phyloP scores from a whole-genome alignment of 108 stramenopile genomes.

The Parietichytrium sp. region DNA sequence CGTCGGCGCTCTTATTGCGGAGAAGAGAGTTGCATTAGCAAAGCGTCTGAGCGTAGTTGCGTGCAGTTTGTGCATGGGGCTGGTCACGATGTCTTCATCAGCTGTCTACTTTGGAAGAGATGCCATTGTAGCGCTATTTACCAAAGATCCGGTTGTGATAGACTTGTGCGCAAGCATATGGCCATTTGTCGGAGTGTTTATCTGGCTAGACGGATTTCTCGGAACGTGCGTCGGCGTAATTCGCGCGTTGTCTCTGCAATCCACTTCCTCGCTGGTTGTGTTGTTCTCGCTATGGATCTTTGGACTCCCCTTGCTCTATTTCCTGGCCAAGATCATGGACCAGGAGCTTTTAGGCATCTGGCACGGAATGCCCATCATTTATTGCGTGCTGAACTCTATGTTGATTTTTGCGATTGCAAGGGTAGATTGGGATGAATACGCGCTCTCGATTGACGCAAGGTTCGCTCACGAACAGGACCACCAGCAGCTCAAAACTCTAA shows the following conservation, averaged over 20 bases:
- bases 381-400: background rate
- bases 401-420: background rate
- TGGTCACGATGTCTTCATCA: background rate
- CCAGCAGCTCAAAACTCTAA: too few relatives aligned
- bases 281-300: constrained; percentile 3
- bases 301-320: background rate
- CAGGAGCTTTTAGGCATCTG: background rate
- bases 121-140: background rate
- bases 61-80: background rate
- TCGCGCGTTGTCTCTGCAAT: background rate
- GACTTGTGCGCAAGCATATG: background rate
- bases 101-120: background rate
- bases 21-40: background rate
- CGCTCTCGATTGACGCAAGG: background rate
- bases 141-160: background rate
- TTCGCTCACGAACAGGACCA: background rate
- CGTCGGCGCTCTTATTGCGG: constrained; percentile 1
- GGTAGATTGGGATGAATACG: background rate
- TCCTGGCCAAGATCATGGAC: background rate
- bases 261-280: background rate
- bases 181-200: constrained; percentile 11
- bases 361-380: background rate
- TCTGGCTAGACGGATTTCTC: background rate
- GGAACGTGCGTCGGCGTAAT: background rate
- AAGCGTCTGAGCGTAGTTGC: background rate